Conservation (phyloP, 2,329 filamentous ascomycete species). For the Penicillium sp. region DNA sequence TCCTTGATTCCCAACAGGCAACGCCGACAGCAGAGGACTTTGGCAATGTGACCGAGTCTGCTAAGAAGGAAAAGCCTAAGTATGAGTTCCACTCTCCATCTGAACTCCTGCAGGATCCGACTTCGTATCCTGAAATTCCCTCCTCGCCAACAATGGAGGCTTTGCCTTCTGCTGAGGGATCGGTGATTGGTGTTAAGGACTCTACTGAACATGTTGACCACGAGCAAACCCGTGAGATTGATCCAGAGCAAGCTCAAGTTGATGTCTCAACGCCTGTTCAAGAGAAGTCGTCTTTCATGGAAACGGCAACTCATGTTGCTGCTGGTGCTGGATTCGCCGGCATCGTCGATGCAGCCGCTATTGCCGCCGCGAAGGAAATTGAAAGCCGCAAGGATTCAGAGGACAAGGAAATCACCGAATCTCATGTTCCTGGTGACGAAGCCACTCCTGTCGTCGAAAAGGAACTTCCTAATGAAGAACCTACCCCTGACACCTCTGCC, state of each 20-base stretch:
- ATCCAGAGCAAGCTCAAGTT: slow-evolving; percentile 16
- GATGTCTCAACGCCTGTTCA: slow-evolving; percentile 4
- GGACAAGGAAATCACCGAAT: too few species aligned
- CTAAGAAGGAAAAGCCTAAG: slow-evolving; percentile 45
- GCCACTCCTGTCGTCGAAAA: too few species aligned
- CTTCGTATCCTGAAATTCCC: slow-evolving; percentile 26
- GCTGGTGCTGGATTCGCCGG: slow-evolving; percentile 21
- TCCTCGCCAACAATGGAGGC: slow-evolving; percentile 23
- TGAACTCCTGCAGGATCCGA: slow-evolving; percentile 48
- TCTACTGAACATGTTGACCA: slow-evolving; percentile 1
- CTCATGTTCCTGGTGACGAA: too few species aligned
- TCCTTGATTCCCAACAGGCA: slow-evolving; percentile 66
- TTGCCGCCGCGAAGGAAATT: slow-evolving; percentile 20
- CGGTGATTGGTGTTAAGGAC: slow-evolving; percentile 30
- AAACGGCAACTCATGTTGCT: neutral
- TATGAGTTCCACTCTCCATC: slow-evolving; percentile 54
- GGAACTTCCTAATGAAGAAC: too few species aligned
- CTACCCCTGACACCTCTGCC: too few species aligned
- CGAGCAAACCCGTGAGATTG: neutral
- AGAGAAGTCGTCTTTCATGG: slow-evolving; percentile 11
- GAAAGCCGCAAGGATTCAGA: slow-evolving; percentile 2
- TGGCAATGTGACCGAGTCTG: slow-evolving; percentile 20
- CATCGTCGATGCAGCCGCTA: slow-evolving; percentile 31
- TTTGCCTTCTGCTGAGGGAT: slow-evolving; percentile 38
- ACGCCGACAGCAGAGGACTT: slow-evolving; percentile 69